Conservation (phyloP, 345 rosid genomes). For the Citrus unshiu region DNA sequence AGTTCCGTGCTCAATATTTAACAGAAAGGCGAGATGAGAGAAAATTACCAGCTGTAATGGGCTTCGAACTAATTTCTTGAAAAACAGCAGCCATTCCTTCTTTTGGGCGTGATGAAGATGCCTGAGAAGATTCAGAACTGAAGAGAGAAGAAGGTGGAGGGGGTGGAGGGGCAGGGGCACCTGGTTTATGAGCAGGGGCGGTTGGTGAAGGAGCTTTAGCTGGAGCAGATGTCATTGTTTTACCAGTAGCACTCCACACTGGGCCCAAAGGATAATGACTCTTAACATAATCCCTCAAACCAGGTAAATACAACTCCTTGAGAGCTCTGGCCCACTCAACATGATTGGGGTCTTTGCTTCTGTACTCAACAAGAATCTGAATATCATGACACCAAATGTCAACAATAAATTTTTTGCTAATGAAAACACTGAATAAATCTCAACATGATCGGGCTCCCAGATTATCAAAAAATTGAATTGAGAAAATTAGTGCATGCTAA, state of each 20-base stretch:
- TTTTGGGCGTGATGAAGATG: slow-evolving; percentile 76
- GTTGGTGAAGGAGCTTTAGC: slow-evolving; percentile 49
- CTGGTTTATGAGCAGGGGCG: slow-evolving; percentile 53
- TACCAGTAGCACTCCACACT: slow-evolving; percentile 75
- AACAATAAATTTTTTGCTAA: slow-evolving; percentile 6
- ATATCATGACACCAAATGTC: slow-evolving; percentile 13
- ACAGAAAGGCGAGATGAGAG: slow-evolving; percentile 6
- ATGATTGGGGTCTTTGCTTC: slow-evolving; percentile 78
- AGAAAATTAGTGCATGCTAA: neutral
- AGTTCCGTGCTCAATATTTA: slow-evolving; percentile 1
- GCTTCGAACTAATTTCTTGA: slow-evolving; percentile 65
- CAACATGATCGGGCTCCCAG: no score
- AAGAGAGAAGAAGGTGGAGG: slow-evolving; percentile 79
- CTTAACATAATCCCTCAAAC: slow-evolving; percentile 89
- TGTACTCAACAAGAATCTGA: slow-evolving; percentile 87
- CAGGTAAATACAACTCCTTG: slow-evolving; percentile 89
- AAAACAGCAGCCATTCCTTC: slow-evolving; percentile 96
- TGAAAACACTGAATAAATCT: neutral
- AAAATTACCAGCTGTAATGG: slow-evolving; percentile 65
- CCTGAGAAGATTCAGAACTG: slow-evolving; percentile 60
- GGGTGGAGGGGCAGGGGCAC: slow-evolving; percentile 86
- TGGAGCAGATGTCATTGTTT: slow-evolving; percentile 42
- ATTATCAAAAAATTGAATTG: neutral
- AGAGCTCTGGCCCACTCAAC: slow-evolving; percentile 97
- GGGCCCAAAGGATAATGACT: slow-evolving; percentile 87